Evolutionary conservation across 2,329 filamentous ascomycete species (phyloP).

Genomic region (Paecilomyces fulvus): DNA sequence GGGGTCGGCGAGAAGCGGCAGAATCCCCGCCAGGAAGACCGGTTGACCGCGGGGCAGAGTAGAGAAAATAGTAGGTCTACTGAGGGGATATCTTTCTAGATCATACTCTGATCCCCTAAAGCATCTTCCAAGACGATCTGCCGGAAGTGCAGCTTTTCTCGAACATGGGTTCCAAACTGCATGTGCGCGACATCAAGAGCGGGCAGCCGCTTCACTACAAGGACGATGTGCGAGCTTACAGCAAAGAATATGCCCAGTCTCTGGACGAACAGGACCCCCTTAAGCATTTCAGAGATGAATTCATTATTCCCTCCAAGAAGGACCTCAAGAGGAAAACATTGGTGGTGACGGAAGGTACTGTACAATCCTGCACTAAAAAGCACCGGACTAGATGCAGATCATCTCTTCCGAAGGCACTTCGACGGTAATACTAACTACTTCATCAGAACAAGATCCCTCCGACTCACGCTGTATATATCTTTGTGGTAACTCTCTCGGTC

Average conservation of each 20-base stretch:
- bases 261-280: constrained; percentile 57
- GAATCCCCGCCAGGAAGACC: constrained; percentile 10
- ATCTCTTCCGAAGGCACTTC: neutral
- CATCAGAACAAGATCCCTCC: constrained; percentile 18
- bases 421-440: neutral
- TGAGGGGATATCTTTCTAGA: neutral
- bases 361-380: neutral
- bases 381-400: neutral
- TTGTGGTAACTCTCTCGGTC: constrained; percentile 80
- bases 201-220: constrained; percentile 20
- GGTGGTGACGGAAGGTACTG: constrained; percentile 20
- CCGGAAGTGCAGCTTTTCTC: neutral
- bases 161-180: constrained; percentile 21
- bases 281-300: constrained; percentile 56
- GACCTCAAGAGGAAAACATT: constrained; percentile 60
- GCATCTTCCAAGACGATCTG: neutral
- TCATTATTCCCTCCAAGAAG: constrained; percentile 65
- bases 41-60: neutral
- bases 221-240: constrained; percentile 26
- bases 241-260: constrained; percentile 32
- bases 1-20: constrained; percentile 17
- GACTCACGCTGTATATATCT: constrained; percentile 62
- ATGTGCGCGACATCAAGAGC: constrained; percentile 17
- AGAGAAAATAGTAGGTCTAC: neutral
- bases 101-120: neutral